phyloP scores from a whole-genome alignment of 345 rosid genomes.

The Rhodamnia rubescens region DNA sequence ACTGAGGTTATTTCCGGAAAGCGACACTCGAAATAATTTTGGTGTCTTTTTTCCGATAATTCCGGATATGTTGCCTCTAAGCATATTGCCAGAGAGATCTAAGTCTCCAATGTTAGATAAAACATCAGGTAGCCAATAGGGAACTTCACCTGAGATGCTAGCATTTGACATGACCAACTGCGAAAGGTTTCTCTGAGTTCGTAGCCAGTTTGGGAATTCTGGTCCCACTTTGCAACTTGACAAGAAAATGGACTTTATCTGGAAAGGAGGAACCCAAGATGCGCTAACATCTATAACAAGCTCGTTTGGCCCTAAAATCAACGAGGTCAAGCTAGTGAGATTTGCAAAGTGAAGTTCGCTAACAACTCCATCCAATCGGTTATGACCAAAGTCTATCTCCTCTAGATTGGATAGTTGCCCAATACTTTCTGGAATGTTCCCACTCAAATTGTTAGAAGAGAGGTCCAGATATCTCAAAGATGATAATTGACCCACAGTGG shows the following conservation, averaged over 20 bases:
- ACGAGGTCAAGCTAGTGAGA: neutral
- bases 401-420: conserved; percentile 3
- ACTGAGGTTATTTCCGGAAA: neutral
- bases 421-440: conserved; percentile 5
- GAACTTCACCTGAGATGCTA: neutral
- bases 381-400: neutral
- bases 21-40: neutral
- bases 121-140: neutral
- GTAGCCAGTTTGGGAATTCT: neutral
- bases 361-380: conserved; percentile 5
- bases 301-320: accelerated
- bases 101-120: neutral
- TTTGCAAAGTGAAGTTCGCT: conserved; percentile 7
- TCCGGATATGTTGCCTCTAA: neutral
- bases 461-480: conserved; percentile 1
- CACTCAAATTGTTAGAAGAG: conserved; percentile 2
- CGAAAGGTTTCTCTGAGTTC: neutral
- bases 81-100: neutral
- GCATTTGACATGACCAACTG: neutral
- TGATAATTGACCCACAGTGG: neutral
- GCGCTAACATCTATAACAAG: neutral
- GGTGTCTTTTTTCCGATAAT: neutral
- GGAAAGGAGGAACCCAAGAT: neutral
- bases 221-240: neutral
- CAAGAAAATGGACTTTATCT: neutral